These are phyloP conservation scores for Neonectria ditissima DNA, from an alignment of 2,329 filamentous ascomycete species.

Conservation along the genomic window DNA sequence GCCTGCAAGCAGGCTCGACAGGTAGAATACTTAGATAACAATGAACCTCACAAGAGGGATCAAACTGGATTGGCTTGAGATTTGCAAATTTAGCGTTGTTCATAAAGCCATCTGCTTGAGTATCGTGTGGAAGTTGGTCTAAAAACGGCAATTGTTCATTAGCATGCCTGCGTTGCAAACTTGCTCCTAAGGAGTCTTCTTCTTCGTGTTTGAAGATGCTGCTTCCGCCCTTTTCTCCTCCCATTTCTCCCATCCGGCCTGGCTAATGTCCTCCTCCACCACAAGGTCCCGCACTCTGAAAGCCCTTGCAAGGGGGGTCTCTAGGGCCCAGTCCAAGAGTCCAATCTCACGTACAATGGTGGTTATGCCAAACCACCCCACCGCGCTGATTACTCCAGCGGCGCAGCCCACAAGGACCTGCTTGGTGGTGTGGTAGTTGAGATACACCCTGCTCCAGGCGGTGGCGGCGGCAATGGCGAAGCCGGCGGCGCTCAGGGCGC, in stretches of 20 bases:
- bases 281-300: constrained; percentile 86
- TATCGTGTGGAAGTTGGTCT: neutral
- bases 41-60: constrained; percentile 8
- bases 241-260: constrained; percentile 96
- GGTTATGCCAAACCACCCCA: constrained; percentile 83
- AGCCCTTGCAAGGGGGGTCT: constrained; percentile 71
- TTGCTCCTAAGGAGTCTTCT: constrained; percentile 49
- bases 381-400: constrained; percentile 77
- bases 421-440: constrained; percentile 89
- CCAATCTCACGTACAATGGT: constrained; percentile 74
- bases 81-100: neutral
- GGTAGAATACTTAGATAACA: constrained; percentile 9
- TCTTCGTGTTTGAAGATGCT: constrained; percentile 44
- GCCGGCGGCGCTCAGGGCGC: constrained; percentile 65
- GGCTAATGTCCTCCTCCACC: constrained; percentile 86
- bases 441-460: constrained; percentile 85
- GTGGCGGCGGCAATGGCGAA: constrained; percentile 74
- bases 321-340: constrained; percentile 78
- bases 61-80: neutral
- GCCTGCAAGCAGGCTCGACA: neutral
- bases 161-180: neutral
- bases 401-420: constrained; percentile 86
- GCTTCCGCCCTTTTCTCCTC: constrained; percentile 63
- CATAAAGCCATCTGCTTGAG: neutral
- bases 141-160: neutral